These are phyloP conservation scores for Aspergillus sp. DNA, from an alignment of 2,329 filamentous ascomycete genomes.

Conservation along the genomic window DNA sequence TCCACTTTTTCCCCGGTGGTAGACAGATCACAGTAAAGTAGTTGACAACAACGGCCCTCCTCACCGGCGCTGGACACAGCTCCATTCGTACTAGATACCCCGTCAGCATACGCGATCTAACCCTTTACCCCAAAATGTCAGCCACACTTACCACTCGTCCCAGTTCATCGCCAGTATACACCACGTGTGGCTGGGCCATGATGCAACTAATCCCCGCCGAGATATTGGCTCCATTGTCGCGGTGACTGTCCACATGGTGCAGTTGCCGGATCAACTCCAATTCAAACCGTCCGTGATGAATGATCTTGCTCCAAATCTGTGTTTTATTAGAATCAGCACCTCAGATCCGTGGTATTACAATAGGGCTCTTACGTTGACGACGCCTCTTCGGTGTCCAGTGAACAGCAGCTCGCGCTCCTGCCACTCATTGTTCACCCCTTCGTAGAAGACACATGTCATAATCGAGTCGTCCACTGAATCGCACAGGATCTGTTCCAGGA, in stretches of 20 bases:
- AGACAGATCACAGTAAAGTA: neutral
- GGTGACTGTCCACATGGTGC: slow-evolving; percentile 73
- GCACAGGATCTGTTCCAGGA: slow-evolving; percentile 82
- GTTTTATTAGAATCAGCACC: slow-evolving; percentile 11
- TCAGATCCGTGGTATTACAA: neutral
- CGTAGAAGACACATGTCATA: slow-evolving; percentile 85
- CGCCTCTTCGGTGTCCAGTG: slow-evolving; percentile 80
- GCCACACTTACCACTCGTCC: slow-evolving; percentile 74
- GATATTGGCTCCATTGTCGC: slow-evolving; percentile 59
- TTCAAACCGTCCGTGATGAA: slow-evolving; percentile 67
- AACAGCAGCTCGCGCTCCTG: slow-evolving; percentile 82
- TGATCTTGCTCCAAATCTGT: slow-evolving; percentile 60
- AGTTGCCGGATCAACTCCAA: slow-evolving; percentile 78
- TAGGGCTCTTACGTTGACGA: slow-evolving; percentile 65
- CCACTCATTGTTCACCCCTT: slow-evolving; percentile 89
- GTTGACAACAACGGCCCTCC: neutral
- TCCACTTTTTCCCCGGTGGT: neutral
- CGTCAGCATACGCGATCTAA: slow-evolving; percentile 20
- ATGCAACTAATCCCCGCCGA: slow-evolving; percentile 79
- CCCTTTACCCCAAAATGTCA: neutral
- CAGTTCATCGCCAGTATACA: slow-evolving; percentile 94
- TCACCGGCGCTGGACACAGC: slow-evolving; percentile 55
- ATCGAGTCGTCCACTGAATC: slow-evolving; percentile 72
- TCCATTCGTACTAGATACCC: slow-evolving; percentile 56
- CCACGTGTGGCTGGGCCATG: slow-evolving; percentile 74